Evolutionary conservation across 164 flowering plant genomes (phyloP), one percentile per base, ranked within the genome.

Genomic region (Aristolochia contorta): DNA sequence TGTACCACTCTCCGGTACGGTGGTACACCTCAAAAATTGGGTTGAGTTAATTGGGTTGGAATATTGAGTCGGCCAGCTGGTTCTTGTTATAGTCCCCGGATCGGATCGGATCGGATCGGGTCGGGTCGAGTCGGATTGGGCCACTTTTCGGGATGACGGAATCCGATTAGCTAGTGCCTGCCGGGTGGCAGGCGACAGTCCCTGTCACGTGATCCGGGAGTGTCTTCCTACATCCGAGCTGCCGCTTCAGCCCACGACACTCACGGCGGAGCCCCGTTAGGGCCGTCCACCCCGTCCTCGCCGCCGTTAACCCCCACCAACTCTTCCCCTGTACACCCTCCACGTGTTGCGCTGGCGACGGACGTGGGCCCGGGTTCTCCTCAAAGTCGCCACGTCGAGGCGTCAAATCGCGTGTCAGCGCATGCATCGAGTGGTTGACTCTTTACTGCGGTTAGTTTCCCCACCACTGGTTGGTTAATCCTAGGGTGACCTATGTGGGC

Each of bases 101-200:
- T 27, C 30, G 30, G 30, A 5, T 27, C 30, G 30, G 30, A 5
- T 27, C 30, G 30, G 30, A 5, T 5, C 30, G 30, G 30, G 30
- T 5, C 30, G 30, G 30, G 30, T 27, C 30, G 30, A 27, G 30
- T 27, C 5, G 30, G 30, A 5, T 27, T 27, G 2, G 30, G 30
- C n/a, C n/a, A n/a, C n/a, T n/a, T n/a, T n/a, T n/a, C n/a, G n/a
- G n/a, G n/a, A n/a, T n/a, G n/a, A n/a, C n/a, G n/a, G n/a, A n/a
- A n/a, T n/a, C n/a, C n/a, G n/a, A n/a, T n/a, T n/a, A n/a, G n/a
- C n/a, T 46, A 32, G 37, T 14, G 37, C 62, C 73, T 59, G 71
- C 73, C 70, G 75, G 71, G 75, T 73, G 75, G 62, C 46, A 49
- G 52, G 19, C 59, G 46, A 63, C 65, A 69, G 71, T 73, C 73